Evolutionary conservation across 2,329 filamentous ascomycete genomes (phyloP).

Genomic region (Verruconis gallopava): DNA sequence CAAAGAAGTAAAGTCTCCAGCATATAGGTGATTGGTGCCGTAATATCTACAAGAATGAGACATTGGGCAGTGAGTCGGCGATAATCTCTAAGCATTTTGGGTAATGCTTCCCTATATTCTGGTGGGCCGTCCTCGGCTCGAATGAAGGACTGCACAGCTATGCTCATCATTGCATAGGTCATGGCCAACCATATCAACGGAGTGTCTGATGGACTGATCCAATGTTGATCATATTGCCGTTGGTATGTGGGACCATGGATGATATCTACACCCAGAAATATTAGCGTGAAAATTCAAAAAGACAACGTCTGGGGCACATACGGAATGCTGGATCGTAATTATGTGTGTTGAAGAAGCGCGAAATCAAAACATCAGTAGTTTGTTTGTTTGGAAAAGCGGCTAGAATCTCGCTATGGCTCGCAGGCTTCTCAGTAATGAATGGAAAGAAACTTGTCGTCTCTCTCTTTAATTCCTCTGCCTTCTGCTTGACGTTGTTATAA

Average conservation of each 20-base stretch:
- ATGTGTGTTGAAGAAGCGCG: slow-evolving; percentile 80
- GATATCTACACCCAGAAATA: slow-evolving; percentile 20
- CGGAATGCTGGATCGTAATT: slow-evolving; percentile 52
- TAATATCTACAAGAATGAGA: slow-evolving; percentile 63
- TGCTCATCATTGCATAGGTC: slow-evolving; percentile 61
- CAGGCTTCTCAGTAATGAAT: slow-evolving; percentile 56
- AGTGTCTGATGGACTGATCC: slow-evolving; percentile 60
- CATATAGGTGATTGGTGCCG: slow-evolving; percentile 58
- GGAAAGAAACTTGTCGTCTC: slow-evolving; percentile 62
- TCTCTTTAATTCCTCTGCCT: slow-evolving; percentile 37
- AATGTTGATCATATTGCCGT: slow-evolving; percentile 54
- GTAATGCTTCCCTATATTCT: slow-evolving; percentile 57
- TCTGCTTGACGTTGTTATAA: slow-evolving; percentile 59
- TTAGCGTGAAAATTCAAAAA: slow-evolving; percentile 1
- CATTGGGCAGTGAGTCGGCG: slow-evolving; percentile 65
- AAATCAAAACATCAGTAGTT: slow-evolving; percentile 71
- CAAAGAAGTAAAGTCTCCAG: slow-evolving; percentile 70
- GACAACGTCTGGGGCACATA: slow-evolving; percentile 26
- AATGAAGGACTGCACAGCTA: slow-evolving; percentile 68
- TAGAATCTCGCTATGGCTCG: slow-evolving; percentile 64
- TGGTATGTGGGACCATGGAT: slow-evolving; percentile 67
- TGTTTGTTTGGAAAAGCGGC: slow-evolving; percentile 68
- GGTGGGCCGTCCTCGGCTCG: slow-evolving; percentile 68
- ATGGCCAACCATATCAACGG: slow-evolving; percentile 67
- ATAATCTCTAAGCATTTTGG: slow-evolving; percentile 41